Percentiles rank a stretch among this genome's conserved stretches.
Evolutionary conservation across 208 protist genomes (phyloP).

Genomic region (Acanthamoeba triangularis): DNA sequence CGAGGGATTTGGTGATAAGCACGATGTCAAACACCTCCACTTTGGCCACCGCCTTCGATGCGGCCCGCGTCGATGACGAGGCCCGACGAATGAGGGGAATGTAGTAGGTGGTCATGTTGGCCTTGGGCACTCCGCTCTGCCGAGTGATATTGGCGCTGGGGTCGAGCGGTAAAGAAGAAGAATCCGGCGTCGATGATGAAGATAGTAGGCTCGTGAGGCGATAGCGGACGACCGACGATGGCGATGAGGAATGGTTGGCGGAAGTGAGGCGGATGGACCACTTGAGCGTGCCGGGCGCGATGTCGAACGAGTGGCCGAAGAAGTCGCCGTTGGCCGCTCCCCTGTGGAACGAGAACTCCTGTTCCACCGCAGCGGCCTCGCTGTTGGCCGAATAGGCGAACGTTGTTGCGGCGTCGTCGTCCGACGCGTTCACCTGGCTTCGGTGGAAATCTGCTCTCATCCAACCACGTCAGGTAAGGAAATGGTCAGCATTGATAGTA

Average conservation of each 20-base stretch:
- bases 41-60: too few relatives aligned
- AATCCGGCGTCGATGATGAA: not conserved
- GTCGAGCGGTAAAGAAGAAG: not conserved
- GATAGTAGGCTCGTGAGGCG: too few relatives aligned
- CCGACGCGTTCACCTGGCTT: not conserved
- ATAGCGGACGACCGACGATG: not conserved
- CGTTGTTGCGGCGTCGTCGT: not conserved
- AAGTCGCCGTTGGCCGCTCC: not conserved
- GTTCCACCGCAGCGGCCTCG: not conserved
- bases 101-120: too few relatives aligned
- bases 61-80: too few relatives aligned
- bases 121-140: too few relatives aligned
- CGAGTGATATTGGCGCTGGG: too few relatives aligned
- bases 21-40: too few relatives aligned
- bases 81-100: not conserved
- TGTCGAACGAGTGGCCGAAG: not conserved
- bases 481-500: not conserved
- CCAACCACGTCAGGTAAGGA: not conserved
- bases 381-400: not conserved
- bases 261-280: not conserved
- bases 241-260: not conserved
- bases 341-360: not conserved
- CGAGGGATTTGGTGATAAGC: too few relatives aligned
- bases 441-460: not conserved
- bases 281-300: not conserved